Base-by-base conservation (phyloP, 306 rosid genomes). In the Begonia peltatifolia region DNA sequence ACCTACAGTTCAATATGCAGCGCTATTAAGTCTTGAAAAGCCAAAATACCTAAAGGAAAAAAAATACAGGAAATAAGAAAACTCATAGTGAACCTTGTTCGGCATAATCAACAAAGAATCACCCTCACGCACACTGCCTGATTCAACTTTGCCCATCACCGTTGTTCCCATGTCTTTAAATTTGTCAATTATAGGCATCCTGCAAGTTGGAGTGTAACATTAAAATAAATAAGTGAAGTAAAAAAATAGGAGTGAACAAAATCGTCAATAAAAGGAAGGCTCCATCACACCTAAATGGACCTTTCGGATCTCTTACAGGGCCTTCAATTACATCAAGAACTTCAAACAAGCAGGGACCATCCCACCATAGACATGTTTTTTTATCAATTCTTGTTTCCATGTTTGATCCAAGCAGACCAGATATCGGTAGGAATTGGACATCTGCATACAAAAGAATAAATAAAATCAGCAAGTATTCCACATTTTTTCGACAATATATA, bases 111-210 rank as follows among this genome's bases (percentile, higher is more conserved):
- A 47, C 70, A 92, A 41, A 42, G 94, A 69, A 61, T 86, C 96
- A 11, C 99, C 99, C 73, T 87, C 94, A 8, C 72, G 61, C 52
- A 83, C 65, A 5, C 71, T 67, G 47, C 99, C 99, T 68, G 89
- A 92, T 77, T 92, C 99, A 58, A 87, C 87, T 75, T 92, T 92
- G 9, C 99, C 99, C 99, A 92, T 86, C 52, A 84, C 79, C 53
- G 79, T 86, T 51, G 96, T 87, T 70, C 96, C 99, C 99, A 83
- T 83, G 74, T 87, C 99, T 70, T 81, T 92, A 69, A 92, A 92
- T 65, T 79, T 92, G 79, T 86, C 96, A 43, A 86, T 72, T 51
- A 92, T 58, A 42, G 96, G 96, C 94, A 92, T 71, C 93, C 99
- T 92, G 61, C 64, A 73, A 44, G 49, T 54, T 60, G 64, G 46